Base-by-base conservation (phyloP, 345 rosid genomes). In the Salix caprea region DNA sequence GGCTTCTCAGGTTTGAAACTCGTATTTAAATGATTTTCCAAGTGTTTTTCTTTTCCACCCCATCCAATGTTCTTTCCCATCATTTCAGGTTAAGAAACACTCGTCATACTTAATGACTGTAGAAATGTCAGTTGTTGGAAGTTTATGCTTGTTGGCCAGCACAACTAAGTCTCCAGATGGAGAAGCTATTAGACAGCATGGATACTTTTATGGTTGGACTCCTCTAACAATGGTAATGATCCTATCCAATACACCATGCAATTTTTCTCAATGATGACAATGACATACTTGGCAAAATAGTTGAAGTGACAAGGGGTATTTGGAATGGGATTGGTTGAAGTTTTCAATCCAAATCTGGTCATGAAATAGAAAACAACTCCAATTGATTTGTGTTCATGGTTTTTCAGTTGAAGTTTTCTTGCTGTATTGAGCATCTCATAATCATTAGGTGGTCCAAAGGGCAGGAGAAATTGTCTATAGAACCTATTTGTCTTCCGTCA, bases 161-260 rank as follows among this genome's bases (percentile, higher is more conserved):
- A 90, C 86, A 74, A 78, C 85, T 37, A 93, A 90, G 82, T 96
- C 99, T 85, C 99, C 99, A 13, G 99, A 96, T 82, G 99, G 99
- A 65, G 93, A 91, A 85, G 94, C 97, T 36, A 96, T 94, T 65
- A 89, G 87, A 80, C 82, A 70, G 78, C 80, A 78, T 11, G 99
- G 99, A 21, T 93, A 92, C 83, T 94, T 96, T 78, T 88, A 92
- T 79, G 99, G 97, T 46, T 96, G 99, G 98, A 96, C 95, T 85
- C 92, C 92, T 61, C 76, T 96, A 62, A 90, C 98, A 62, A 24
- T 83, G 92, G 97, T 92, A 86, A 90, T 82, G 60, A 68, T 81
- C 44, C 80, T 76, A 30, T 23, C n/a, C 23, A 36, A 50, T n/a
- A 14, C 15, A 12, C 6, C 28, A 54, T 10, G 36, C 67, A 26